These are phyloP conservation scores for Leavenworthia alabamica DNA, from an alignment of 345 rosid genomes.

Conservation along the genomic window DNA sequence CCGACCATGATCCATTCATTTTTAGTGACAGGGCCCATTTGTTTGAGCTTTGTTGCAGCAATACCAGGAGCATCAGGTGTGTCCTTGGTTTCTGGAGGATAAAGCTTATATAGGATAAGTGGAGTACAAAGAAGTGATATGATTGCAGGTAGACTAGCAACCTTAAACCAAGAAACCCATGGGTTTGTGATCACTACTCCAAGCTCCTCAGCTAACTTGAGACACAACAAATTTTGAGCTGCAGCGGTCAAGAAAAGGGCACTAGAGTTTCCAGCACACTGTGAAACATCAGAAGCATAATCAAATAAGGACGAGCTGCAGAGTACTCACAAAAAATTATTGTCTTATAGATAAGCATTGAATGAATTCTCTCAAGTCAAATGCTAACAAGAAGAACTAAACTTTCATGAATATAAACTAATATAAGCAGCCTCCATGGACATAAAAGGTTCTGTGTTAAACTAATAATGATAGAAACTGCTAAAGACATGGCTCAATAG, in stretches of 20 bases:
- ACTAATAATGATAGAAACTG: neutral
- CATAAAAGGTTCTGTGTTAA: neutral
- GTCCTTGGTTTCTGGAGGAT: conserved; percentile 93
- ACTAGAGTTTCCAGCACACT: conserved; percentile 83
- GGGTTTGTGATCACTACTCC: conserved; percentile 75
- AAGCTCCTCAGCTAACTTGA: conserved; percentile 90
- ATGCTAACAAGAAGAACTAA: neutral
- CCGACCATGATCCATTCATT: conserved; percentile 89
- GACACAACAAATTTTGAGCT: conserved; percentile 89
- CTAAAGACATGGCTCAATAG: neutral
- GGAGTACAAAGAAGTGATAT: conserved; percentile 74
- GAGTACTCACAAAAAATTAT: neutral
- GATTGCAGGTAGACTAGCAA: conserved; percentile 80
- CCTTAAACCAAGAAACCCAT: conserved; percentile 96
- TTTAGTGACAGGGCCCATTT: conserved; percentile 77
- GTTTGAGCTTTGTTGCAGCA: conserved; percentile 68
- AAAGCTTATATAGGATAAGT: conserved; percentile 65
- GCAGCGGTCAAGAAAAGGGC: conserved; percentile 97
- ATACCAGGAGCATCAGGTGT: conserved; percentile 94
- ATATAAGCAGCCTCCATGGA: neutral
- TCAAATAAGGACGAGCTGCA: neutral
- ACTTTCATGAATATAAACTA: neutral
- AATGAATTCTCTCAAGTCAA: neutral
- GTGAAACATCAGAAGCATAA: conserved; percentile 18
- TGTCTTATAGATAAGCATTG: neutral